These are phyloP conservation scores for Ochromonas danica DNA, from an alignment of 108 stramenopile species.

Conservation along the genomic window DNA sequence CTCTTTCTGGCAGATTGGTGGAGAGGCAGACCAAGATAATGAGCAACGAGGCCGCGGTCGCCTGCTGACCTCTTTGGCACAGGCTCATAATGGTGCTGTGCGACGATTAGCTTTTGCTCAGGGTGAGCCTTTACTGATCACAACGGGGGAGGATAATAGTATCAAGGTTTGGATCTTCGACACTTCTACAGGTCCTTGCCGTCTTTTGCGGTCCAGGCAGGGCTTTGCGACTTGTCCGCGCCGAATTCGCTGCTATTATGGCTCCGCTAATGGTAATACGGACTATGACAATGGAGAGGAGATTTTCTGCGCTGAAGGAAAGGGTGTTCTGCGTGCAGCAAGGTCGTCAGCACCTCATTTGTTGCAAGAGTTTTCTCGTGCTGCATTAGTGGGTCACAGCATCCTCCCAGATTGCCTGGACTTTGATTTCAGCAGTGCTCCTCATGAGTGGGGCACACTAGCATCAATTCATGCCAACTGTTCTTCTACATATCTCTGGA, in stretches of 20 bases:
- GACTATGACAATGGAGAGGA: neutral
- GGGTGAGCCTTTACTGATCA: constrained; percentile 31
- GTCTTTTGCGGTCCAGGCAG: constrained; percentile 1
- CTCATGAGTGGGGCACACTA: neutral
- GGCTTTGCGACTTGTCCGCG: neutral
- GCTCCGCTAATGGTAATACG: neutral
- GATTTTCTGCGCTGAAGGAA: neutral
- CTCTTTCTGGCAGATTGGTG: constrained; percentile 1
- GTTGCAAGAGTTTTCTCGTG: neutral
- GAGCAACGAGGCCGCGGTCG: neutral
- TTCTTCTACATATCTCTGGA: constrained; percentile 15
- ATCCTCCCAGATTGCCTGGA: neutral
- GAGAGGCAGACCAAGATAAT: neutral
- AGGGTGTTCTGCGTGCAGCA: neutral
- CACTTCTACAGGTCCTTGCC: neutral
- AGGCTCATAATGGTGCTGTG: constrained; percentile 9
- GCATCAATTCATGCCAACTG: constrained; percentile 1
- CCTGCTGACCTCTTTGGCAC: neutral
- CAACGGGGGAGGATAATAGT: constrained; percentile 3
- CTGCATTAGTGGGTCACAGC: no score
- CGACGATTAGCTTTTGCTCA: neutral
- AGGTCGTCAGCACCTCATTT: no score
- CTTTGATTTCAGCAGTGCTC: neutral
- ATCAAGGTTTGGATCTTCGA: constrained; percentile 35
- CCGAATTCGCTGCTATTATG: neutral